A percentile compares a stretch with the other conserved stretches of the same genome.
Evolutionary conservation across 164 flowering plant genomes (phyloP).

Genomic region (Saururus chinensis): DNA sequence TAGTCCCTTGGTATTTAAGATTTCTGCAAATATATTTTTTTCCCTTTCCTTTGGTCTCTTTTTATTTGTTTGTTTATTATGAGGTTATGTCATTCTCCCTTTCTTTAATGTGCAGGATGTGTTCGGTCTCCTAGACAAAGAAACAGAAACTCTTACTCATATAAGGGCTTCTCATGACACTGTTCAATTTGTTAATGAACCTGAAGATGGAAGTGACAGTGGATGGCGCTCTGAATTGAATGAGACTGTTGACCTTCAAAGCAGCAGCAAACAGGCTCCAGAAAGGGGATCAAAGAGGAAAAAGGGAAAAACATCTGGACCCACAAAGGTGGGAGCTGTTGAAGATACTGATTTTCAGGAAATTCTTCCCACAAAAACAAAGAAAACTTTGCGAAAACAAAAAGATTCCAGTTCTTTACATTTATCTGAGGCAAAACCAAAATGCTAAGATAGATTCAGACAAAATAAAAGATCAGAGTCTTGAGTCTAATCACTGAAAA

Average conservation of each 20-base stretch:
- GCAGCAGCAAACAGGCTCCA: conserved; percentile 24
- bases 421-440: conserved; percentile 42
- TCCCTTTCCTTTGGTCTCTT: not conserved
- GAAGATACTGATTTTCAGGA: conserved; percentile 40
- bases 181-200: conserved; percentile 21
- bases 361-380: conserved; percentile 44
- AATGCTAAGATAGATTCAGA: conserved; percentile 37
- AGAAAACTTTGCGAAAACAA: conserved; percentile 68
- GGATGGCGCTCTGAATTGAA: conserved; percentile 21
- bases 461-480: conserved; percentile 35
- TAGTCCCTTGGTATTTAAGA: not conserved
- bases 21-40: not conserved
- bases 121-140: conserved; percentile 55
- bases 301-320: conserved; percentile 57
- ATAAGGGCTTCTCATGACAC: conserved; percentile 28
- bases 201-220: conserved; percentile 34
- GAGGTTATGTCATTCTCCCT: not conserved
- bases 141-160: conserved; percentile 31
- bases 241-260: conserved; percentile 37
- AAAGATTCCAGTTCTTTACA: conserved; percentile 41
- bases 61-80: conserved; percentile 14
- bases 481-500: conserved; percentile 51
- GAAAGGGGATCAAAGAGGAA: conserved; percentile 81
- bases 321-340: conserved; percentile 36
- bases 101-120: conserved; percentile 33